A percentile compares a stretch with the other conserved stretches of the same genome.
Conservation (phyloP, 163 green algal species). For the Volvox carteri region DNA sequence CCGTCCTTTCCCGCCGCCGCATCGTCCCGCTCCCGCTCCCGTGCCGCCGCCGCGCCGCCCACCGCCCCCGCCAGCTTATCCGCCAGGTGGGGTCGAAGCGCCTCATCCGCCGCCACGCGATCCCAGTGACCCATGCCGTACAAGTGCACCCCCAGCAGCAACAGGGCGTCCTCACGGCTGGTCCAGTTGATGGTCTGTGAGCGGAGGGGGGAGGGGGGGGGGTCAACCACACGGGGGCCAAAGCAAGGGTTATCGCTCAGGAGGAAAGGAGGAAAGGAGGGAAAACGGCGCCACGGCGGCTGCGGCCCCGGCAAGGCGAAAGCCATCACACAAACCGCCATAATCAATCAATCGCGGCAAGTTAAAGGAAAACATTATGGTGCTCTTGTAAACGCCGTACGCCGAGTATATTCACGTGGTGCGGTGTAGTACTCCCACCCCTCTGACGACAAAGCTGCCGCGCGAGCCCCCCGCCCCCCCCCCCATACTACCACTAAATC, state of each 20-base stretch:
- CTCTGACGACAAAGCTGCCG: no score
- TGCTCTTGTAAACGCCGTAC: no score
- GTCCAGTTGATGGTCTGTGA: conserved; percentile 77
- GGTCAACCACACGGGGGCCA: background rate
- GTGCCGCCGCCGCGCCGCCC: background rate
- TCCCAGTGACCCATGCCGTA: conserved; percentile 81
- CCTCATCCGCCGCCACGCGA: conserved; percentile 75
- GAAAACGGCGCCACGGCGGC: no score
- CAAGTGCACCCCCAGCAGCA: conserved; percentile 87
- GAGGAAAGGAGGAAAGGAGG: no score
- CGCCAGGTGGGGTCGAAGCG: conserved; percentile 73
- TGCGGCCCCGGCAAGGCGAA: no score
- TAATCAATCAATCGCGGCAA: no score
- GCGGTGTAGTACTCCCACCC: no score
- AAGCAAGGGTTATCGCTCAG: background rate
- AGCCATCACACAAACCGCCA: no score
- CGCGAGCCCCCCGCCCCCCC: no score
- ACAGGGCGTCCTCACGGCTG: conserved; percentile 82
- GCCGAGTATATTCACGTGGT: no score
- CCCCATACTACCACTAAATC: no score
- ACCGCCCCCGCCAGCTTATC: conserved; percentile 78
- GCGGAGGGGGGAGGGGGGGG: background rate
- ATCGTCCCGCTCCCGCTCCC: background rate
- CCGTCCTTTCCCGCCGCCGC: conserved; percentile 2
- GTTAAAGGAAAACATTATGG: no score